Evolutionary conservation across 805 yeast species (phyloP).

Genomic region (Pichia paraexigua): DNA sequence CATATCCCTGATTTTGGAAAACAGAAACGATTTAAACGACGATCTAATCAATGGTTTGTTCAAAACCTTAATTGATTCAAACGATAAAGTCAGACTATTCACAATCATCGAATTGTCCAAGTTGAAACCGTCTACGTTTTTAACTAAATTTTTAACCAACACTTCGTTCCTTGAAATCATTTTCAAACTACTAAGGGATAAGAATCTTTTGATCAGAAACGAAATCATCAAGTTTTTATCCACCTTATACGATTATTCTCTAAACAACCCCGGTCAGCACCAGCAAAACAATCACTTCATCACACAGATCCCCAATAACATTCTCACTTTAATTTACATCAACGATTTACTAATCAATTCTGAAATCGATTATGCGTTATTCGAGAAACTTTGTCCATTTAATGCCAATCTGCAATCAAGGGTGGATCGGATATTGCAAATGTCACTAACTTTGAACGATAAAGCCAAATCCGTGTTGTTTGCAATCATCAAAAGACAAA

Average conservation of each 20-base stretch:
- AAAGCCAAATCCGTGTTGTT: conserved; percentile 56
- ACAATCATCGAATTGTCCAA: conserved; percentile 47
- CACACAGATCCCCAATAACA: conserved; percentile 52
- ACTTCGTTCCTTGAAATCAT: conserved; percentile 44
- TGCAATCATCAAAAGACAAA: conserved; percentile 66
- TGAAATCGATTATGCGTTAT: conserved; percentile 51
- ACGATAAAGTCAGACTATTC: conserved; percentile 60
- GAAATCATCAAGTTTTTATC: conserved; percentile 49
- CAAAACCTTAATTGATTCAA: conserved; percentile 66
- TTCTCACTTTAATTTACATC: conserved; percentile 63
- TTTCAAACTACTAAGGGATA: conserved; percentile 63
- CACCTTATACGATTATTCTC: conserved; percentile 43
- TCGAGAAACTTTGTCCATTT: conserved; percentile 55
- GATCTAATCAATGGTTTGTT: conserved; percentile 53
- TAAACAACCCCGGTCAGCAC: conserved; percentile 23
- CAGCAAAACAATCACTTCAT: conserved; percentile 25
- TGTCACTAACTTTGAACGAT: conserved; percentile 42
- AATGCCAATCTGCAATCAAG: conserved; percentile 36
- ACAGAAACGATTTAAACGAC: conserved; percentile 36
- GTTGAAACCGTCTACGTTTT: conserved; percentile 39
- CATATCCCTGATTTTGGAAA: conserved; percentile 38
- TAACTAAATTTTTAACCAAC: conserved; percentile 37
- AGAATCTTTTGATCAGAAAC: conserved; percentile 53
- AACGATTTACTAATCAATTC: conserved; percentile 62
- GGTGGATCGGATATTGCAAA: conserved; percentile 43